These are phyloP conservation scores for Poronia punctata DNA, from an alignment of 495 filamentous ascomycete species.

Conservation along the genomic window DNA sequence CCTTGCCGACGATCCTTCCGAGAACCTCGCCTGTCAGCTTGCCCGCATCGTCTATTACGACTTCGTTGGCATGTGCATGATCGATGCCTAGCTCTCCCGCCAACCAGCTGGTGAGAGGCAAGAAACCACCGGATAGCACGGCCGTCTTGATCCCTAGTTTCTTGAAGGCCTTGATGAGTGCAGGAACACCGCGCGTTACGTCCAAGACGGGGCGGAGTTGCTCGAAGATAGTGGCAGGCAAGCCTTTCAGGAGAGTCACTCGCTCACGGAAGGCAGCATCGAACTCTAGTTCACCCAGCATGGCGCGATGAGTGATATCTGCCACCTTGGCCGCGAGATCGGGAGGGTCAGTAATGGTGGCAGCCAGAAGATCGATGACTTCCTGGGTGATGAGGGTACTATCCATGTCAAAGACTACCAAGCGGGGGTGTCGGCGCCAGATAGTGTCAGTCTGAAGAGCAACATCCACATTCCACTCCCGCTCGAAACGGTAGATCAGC, in stretches of 20 bases:
- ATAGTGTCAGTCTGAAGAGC: constrained; percentile 62
- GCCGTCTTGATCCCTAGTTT: constrained; percentile 73
- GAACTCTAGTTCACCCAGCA: constrained; percentile 97
- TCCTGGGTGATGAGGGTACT: constrained; percentile 93
- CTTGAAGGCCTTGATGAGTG: constrained; percentile 67
- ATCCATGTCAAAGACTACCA: constrained; percentile 97
- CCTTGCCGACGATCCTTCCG: constrained; percentile 73
- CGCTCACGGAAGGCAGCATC: constrained; percentile 70
- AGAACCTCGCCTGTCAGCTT: constrained; percentile 76
- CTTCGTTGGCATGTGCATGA: constrained; percentile 81
- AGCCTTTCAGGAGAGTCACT: constrained; percentile 71
- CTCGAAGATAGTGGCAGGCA: constrained; percentile 73
- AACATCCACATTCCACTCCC: constrained; percentile 81
- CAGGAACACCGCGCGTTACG: constrained; percentile 71
- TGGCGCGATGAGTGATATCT: constrained; percentile 83
- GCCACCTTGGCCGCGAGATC: constrained; percentile 53
- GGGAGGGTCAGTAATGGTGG: constrained; percentile 51
- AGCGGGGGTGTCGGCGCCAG: constrained; percentile 67
- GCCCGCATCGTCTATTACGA: constrained; percentile 53
- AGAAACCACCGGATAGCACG: constrained; percentile 86
- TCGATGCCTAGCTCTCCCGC: constrained; percentile 74
- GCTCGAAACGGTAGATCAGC: constrained; percentile 72
- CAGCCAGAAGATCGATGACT: constrained; percentile 90
- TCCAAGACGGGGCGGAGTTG: constrained; percentile 65
- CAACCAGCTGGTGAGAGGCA: constrained; percentile 80